Conservation (phyloP, 1,284 basidiomycete genomes). For the Ceratobasidium sp. region DNA sequence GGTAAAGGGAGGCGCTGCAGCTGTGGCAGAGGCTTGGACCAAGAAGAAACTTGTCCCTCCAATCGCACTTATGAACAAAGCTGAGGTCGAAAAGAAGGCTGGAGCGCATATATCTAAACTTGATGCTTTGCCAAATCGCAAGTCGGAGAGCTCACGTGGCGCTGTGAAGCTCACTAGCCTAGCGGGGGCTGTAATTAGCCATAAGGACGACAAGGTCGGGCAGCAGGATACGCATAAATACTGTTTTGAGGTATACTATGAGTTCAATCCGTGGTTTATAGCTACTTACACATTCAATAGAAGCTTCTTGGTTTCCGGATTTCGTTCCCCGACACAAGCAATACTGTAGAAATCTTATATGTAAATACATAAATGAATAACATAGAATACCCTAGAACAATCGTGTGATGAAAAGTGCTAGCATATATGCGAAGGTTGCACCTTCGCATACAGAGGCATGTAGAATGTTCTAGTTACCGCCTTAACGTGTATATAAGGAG, state of each 20-base stretch:
- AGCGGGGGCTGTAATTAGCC: constrained; percentile 51
- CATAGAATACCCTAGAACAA: too few species aligned
- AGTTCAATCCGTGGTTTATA: neutral
- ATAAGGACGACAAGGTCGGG: constrained; percentile 55
- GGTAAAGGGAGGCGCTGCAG: constrained; percentile 52
- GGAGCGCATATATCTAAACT: constrained; percentile 49
- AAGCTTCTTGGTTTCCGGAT: constrained; percentile 19
- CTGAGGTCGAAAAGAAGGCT: constrained; percentile 13
- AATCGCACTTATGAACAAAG: constrained; percentile 51
- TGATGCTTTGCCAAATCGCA: neutral
- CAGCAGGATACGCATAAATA: constrained; percentile 47
- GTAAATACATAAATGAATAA: too few species aligned
- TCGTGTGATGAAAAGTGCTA: too few species aligned
- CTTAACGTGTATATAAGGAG: too few species aligned
- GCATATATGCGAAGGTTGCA: too few species aligned
- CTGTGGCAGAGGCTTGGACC: constrained; percentile 50
- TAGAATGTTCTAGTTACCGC: too few species aligned
- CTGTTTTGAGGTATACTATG: constrained; percentile 45
- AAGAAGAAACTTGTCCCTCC: constrained; percentile 45
- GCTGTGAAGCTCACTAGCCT: constrained; percentile 52
- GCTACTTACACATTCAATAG: neutral
- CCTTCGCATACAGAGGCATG: too few species aligned
- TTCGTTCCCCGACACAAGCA: constrained; percentile 31
- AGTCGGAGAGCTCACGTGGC: constrained; percentile 44
- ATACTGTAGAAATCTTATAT: too few species aligned